Conservation (phyloP, 257 asterid genomes). For the Solanum clarkiae region DNA sequence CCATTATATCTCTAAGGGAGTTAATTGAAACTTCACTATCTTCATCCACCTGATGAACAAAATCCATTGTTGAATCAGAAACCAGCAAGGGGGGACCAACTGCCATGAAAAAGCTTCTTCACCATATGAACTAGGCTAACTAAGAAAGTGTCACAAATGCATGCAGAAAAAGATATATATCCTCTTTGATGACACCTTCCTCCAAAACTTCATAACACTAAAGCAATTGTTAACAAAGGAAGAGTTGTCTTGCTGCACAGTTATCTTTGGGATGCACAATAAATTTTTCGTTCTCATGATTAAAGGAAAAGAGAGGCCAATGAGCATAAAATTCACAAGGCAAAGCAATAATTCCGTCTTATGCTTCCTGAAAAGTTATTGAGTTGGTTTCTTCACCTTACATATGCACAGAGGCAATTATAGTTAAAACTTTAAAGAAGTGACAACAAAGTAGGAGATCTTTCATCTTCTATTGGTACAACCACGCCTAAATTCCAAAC, state of each 20-base stretch:
- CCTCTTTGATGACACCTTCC: background rate
- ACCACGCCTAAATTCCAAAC: background rate
- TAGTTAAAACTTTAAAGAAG: background rate
- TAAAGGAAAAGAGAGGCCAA: background rate
- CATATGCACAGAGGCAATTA: background rate
- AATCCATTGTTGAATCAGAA: background rate
- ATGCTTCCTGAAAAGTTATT: background rate
- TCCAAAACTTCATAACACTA: background rate
- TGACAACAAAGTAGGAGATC: background rate
- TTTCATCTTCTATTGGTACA: background rate
- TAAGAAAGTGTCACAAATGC: background rate
- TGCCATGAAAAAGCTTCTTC: background rate
- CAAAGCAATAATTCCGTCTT: background rate
- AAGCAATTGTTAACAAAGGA: background rate
- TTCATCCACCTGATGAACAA: conserved; percentile 53
- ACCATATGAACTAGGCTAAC: background rate
- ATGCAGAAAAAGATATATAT: background rate
- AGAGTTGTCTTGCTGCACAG: background rate
- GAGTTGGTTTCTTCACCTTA: background rate
- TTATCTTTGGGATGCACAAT: background rate
- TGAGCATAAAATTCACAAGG: background rate
- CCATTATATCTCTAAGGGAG: conserved; percentile 56
- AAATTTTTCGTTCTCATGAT: background rate
- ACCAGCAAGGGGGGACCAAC: background rate
- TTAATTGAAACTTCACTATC: conserved; percentile 28